These are phyloP conservation scores for Beta macrorhiza DNA, from an alignment of 179 eudicot genomes.

Conservation along the genomic window DNA sequence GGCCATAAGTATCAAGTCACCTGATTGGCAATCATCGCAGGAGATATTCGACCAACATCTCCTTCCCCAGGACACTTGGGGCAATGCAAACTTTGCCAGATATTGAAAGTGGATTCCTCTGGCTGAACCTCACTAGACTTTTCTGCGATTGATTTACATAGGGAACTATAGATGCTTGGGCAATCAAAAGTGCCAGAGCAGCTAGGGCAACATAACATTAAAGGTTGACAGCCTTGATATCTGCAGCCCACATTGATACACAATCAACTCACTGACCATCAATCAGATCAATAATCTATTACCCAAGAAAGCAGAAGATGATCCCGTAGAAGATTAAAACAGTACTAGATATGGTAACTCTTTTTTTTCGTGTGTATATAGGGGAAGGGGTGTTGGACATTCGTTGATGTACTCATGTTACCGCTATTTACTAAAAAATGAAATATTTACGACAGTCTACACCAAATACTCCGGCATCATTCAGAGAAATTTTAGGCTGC, in stretches of 20 bases:
- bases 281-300: not conserved
- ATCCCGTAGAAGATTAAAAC: not conserved
- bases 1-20: slow-evolving; percentile 32
- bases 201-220: slow-evolving; percentile 69
- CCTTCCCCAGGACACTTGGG: slow-evolving; percentile 79
- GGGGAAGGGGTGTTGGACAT: too few relatives aligned
- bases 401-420: too few relatives aligned
- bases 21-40: slow-evolving; percentile 82
- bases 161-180: slow-evolving; percentile 62
- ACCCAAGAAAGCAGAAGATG: not conserved
- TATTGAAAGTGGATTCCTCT: slow-evolving; percentile 34
- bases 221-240: slow-evolving; percentile 78
- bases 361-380: too few relatives aligned
- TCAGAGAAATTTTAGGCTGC: not conserved
- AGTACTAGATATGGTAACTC: too few relatives aligned
- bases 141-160: slow-evolving; percentile 43
- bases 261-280: not conserved
- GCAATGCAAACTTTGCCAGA: slow-evolving; percentile 69
- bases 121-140: slow-evolving; percentile 43
- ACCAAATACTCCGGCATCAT: not conserved
- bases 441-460: not conserved
- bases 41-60: slow-evolving; percentile 65
- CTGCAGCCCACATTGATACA: slow-evolving; percentile 47
- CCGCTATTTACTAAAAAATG: not conserved
- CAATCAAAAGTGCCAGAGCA: slow-evolving; percentile 75